Evolutionary conservation across 1,284 basidiomycete genomes (phyloP), one percentile per base, ranked within the genome.

Genomic region (Microbotryum scabiosae): DNA sequence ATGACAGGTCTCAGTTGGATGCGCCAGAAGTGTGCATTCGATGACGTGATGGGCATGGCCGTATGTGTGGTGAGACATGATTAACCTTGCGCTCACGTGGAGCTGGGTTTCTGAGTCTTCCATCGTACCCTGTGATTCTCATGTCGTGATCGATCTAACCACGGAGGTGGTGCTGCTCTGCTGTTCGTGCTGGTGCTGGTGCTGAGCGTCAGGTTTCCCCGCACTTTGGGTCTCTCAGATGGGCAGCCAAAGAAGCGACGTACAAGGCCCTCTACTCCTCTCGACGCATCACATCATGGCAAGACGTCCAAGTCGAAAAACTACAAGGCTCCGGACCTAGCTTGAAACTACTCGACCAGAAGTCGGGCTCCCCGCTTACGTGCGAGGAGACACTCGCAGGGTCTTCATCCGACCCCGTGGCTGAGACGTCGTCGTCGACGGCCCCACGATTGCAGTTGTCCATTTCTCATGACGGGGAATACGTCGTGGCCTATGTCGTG

Each of bases 231-330:
- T 41, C 46, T 16, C 36, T 12, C 49, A 74, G 73, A 28, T 74
- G 73, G 72, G 62, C 73, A 12, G 72, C 71, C 8, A 74, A 74
- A 57, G 73, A 74, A 63, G 73, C 73, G 1, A 69, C 70, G 3
- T 74, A 70, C 62, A 74, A 74, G 47, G 72, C 73, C 0, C 55
- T 73, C 8, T 70, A 68, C 59, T 68, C 72, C 0, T 9, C 43
- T 5, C 21, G 51, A 26, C 46, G 25, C 0, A 51, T 62, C 2
- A 58, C 56, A 3, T 41, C 36, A 2, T 74, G 72, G 72, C 68
- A 71, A 41, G 61, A 72, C 20, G 50, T 71, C 48, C 51, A 54
- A 32, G 46, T 71, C 4, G 16, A 43, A n/a, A 65, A 60, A 28
- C 20, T 57, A 8, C 32, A 25, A 45, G 26, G 53, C 23, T 60